Evolutionary conservation across 495 filamentous ascomycete species (phyloP).

Genomic region (Daldinia loculata): DNA sequence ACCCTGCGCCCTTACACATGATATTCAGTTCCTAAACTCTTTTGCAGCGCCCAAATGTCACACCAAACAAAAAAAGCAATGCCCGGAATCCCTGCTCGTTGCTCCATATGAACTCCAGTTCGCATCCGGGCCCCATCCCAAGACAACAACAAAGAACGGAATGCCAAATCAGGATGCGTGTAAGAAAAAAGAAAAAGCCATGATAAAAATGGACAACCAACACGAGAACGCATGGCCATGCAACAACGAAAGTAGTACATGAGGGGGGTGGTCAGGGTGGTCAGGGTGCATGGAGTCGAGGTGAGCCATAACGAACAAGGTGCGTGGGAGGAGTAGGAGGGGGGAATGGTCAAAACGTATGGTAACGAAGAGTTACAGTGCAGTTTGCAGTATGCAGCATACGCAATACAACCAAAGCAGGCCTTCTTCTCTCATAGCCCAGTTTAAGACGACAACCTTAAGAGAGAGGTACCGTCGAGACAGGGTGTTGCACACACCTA

Average conservation of each 20-base stretch:
- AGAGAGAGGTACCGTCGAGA: not conserved
- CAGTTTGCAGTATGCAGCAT: conserved; percentile 41
- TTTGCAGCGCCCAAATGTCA: conserved; percentile 36
- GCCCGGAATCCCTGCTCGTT: conserved; percentile 33
- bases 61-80: conserved; percentile 1
- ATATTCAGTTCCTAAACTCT: conserved; percentile 36
- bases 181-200: conserved; percentile 2
- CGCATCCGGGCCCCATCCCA: conserved; percentile 31
- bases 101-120: conserved; percentile 42
- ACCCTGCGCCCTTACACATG: conserved; percentile 35
- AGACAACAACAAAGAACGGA: conserved; percentile 26
- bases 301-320: conserved; percentile 36
- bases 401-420: conserved; percentile 43
- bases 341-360: conserved; percentile 23
- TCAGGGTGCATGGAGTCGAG: conserved; percentile 27
- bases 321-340: conserved; percentile 16
- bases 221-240: conserved; percentile 31
- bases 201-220: conserved; percentile 22
- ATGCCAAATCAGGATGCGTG: conserved; percentile 27
- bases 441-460: conserved; percentile 11
- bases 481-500: conserved; percentile 13
- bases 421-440: conserved; percentile 15
- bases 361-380: conserved; percentile 44
- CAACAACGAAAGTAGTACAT: conserved; percentile 33
- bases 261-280: conserved; percentile 1